These are phyloP conservation scores for Paraphoma sp. DNA, from an alignment of 2,329 filamentous ascomycete genomes.

Conservation along the genomic window DNA sequence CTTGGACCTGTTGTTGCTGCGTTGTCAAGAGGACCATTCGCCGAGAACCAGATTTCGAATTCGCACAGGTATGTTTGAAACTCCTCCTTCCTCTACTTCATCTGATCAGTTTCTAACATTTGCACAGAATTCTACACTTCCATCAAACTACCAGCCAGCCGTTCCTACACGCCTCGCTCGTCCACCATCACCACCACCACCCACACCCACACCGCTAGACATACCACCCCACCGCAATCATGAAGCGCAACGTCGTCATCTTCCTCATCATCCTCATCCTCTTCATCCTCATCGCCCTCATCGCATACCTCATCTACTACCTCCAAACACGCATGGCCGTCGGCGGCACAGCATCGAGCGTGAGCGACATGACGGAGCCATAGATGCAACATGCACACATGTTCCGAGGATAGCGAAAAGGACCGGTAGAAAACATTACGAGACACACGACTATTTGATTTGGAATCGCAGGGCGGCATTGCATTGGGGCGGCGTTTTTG, in stretches of 20 bases:
- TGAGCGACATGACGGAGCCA: conserved; percentile 40
- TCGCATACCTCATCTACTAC: conserved; percentile 59
- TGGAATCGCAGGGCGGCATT: neutral
- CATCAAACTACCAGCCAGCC: neutral
- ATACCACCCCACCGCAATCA: conserved; percentile 31
- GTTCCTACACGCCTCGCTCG: no score
- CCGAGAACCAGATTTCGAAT: no score
- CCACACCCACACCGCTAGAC: conserved; percentile 1
- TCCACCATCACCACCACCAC: neutral
- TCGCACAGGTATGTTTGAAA: neutral
- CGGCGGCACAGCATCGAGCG: conserved; percentile 38
- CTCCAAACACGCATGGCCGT: conserved; percentile 53
- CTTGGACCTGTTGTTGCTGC: conserved; percentile 11
- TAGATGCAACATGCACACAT: neutral
- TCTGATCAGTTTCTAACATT: no score
- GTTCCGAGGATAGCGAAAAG: neutral
- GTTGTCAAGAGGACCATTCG: conserved; percentile 3
- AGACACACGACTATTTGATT: neutral
- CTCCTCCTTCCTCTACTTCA: no score
- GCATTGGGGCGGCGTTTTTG: neutral
- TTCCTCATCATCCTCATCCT: conserved; percentile 61
- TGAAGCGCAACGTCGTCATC: conserved; percentile 61
- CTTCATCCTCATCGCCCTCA: conserved; percentile 57
- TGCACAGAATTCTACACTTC: neutral
- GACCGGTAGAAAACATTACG: neutral